Conservation (phyloP, 306 rosid species). For the Acmispon strigosus region DNA sequence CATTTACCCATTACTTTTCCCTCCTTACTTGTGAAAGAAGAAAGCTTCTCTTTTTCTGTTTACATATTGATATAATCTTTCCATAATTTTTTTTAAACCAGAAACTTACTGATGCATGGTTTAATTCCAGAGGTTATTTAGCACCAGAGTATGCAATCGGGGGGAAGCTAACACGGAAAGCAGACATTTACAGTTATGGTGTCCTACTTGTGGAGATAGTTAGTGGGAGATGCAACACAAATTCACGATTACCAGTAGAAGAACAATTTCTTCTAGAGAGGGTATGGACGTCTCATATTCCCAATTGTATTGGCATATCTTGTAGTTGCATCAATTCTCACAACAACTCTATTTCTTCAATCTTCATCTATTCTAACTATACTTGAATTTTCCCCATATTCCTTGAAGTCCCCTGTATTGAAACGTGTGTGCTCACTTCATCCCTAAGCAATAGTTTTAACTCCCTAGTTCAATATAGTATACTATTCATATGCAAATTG, state of each 20-base stretch:
- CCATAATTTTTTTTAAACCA: background rate
- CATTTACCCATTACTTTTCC: background rate
- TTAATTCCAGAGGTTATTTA: constrained; percentile 71
- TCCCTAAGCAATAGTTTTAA: background rate
- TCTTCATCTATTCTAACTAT: background rate
- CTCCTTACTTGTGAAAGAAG: background rate
- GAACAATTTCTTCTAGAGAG: constrained; percentile 86
- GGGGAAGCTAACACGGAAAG: constrained; percentile 76
- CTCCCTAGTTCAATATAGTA: too few relatives aligned
- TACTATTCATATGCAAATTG: too few relatives aligned
- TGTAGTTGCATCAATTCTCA: background rate
- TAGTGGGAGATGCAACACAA: constrained; percentile 80
- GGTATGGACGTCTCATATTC: constrained; percentile 42
- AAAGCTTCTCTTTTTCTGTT: constrained; percentile 5
- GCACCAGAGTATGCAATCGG: constrained; percentile 97
- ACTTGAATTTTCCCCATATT: background rate
- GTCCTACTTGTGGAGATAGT: constrained; percentile 86
- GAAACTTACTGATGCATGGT: constrained; percentile 14
- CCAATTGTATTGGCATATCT: background rate
- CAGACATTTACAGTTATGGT: constrained; percentile 88
- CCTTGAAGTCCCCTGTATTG: background rate
- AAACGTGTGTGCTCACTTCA: background rate
- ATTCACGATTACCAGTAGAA: constrained; percentile 51
- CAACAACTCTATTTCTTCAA: background rate
- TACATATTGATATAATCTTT: background rate